Evolutionary conservation across 202 grass and related monocot species (phyloP).

Genomic region (Panicum hallii): DNA sequence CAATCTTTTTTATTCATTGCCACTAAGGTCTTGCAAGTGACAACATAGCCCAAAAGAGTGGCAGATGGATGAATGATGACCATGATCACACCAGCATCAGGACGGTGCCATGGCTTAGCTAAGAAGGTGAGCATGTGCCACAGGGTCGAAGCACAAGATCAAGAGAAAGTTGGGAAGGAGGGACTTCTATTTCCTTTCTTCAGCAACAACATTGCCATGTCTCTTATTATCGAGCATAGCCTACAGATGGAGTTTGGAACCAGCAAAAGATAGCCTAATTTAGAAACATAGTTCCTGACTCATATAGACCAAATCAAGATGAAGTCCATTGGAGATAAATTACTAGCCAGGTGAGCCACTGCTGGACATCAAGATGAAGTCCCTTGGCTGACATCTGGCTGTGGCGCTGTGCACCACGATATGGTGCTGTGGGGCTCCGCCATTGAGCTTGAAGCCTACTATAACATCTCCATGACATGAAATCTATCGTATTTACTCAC

Average conservation of each 20-base stretch:
- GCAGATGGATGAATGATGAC: background rate
- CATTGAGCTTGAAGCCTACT: background rate
- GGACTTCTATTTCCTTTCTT: background rate
- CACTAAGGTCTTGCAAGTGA: background rate
- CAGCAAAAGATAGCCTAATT: background rate
- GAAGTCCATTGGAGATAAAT: background rate
- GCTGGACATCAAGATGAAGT: background rate
- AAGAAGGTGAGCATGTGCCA: background rate
- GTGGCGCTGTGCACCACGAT: background rate
- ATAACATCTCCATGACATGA: constrained; percentile 8
- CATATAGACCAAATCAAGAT: background rate
- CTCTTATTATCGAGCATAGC: background rate
- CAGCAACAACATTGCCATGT: background rate
- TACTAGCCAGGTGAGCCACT: background rate
- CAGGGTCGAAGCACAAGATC: background rate
- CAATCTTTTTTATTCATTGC: constrained; percentile 3
- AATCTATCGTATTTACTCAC: background rate
- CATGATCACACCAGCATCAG: background rate
- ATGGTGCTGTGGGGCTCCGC: no score
- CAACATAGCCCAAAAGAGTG: background rate
- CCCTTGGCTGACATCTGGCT: background rate
- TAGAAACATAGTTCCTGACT: background rate
- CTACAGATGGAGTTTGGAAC: background rate
- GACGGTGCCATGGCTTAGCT: background rate
- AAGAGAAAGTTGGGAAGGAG: background rate